phyloP scores from a whole-genome alignment of 345 rosid species.

The Citrus sinensis region DNA sequence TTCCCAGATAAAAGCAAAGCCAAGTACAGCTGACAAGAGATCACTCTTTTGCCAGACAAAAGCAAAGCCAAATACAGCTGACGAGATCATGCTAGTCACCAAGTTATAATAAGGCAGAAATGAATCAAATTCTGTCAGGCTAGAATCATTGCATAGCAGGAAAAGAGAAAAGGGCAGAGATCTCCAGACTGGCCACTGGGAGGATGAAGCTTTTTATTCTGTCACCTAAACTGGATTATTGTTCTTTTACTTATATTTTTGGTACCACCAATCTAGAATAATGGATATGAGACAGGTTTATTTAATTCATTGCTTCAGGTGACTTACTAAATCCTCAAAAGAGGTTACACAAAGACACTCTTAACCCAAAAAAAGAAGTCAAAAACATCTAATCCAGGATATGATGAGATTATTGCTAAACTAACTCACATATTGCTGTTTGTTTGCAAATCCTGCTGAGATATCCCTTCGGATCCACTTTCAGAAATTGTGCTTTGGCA shows the following conservation, averaged over 20 bases:
- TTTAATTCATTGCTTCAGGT: not conserved
- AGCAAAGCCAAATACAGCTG: not conserved
- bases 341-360: not conserved
- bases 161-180: not conserved
- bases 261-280: not conserved
- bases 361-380: not conserved
- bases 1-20: not conserved
- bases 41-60: not conserved
- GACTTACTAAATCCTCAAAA: not conserved
- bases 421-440: conserved; percentile 84
- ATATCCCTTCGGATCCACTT: conserved; percentile 87
- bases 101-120: not conserved
- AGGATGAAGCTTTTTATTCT: no score
- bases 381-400: not conserved
- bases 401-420: not conserved
- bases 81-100: not conserved
- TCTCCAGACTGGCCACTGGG: not conserved
- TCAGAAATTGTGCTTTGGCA: conserved; percentile 92
- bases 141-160: not conserved
- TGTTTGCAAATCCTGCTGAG: conserved; percentile 86
- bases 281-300: not conserved
- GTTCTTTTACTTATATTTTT: not conserved
- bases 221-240: not conserved
- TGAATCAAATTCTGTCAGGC: not conserved
- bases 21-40: not conserved